Evolutionary conservation across 768 basidiomycete species (phyloP).

Genomic region (Tulasnella sp.): DNA sequence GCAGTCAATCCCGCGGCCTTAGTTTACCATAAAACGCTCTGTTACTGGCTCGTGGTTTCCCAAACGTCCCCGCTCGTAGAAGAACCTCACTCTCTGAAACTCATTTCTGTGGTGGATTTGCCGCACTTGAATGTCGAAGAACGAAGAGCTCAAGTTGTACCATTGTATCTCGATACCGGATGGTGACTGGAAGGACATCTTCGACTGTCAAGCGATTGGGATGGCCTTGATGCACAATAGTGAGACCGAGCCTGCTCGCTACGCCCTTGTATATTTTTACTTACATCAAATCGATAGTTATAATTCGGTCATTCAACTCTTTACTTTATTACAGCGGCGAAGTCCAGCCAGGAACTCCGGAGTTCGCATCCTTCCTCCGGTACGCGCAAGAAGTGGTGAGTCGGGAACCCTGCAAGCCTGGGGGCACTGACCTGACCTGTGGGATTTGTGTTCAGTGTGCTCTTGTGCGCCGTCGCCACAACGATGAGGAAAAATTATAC

Average conservation of each 20-base stretch:
- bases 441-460: not conserved
- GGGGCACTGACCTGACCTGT: not conserved
- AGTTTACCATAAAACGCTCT: not conserved
- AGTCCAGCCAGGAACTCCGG: not conserved
- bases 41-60: not conserved
- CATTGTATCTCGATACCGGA: conserved; percentile 1
- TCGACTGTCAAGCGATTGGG: not conserved
- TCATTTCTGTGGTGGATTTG: not conserved
- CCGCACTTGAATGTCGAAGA: not conserved
- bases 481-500: not conserved
- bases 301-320: conserved; percentile 12
- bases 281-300: not conserved
- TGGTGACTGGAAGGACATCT: conserved; percentile 9
- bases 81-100: not conserved
- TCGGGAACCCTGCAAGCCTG: not conserved
- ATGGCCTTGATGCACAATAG: conserved; percentile 15
- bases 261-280: not conserved
- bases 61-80: not conserved
- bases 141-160: not conserved
- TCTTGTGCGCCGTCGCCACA: not conserved
- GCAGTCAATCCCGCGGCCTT: not conserved
- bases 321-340: conserved; percentile 9
- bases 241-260: not conserved
- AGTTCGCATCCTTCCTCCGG: not conserved
- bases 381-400: conserved; percentile 3